Conservation (phyloP, 192 early-diverging fungal species). For the Allomyces arbusculus region DNA sequence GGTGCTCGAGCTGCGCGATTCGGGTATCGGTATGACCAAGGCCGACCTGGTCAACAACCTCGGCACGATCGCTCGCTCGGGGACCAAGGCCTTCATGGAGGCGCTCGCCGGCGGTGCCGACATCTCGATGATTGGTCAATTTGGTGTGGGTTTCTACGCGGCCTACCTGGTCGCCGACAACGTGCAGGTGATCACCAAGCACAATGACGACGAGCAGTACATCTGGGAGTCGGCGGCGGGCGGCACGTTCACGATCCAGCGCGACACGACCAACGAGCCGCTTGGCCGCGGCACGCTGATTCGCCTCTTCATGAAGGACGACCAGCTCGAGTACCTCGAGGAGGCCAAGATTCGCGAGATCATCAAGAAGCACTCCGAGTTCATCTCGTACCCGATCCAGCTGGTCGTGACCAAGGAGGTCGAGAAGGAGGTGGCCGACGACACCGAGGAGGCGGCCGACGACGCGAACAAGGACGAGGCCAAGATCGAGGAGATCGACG, state of each 20-base stretch:
- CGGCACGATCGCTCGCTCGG: conserved; percentile 99
- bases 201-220: conserved; percentile 94
- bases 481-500: conserved; percentile 63
- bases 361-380: conserved; percentile 99
- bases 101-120: conserved; percentile 82
- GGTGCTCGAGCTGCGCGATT: conserved; percentile 69
- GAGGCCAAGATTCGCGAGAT: conserved; percentile 98
- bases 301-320: conserved; percentile 95
- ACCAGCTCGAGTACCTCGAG: conserved; percentile 93
- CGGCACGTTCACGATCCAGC: conserved; percentile 78
- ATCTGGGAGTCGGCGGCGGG: conserved; percentile 84
- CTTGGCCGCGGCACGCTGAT: conserved; percentile 92
- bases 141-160: conserved; percentile 99
- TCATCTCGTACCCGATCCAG: conserved; percentile 97
- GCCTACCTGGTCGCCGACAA: conserved; percentile 97
- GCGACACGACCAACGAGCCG: conserved; percentile 70
- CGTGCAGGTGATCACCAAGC: conserved; percentile 87
- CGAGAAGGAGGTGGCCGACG: conserved; percentile 92
- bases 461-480: conserved; percentile 36
- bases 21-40: conserved; percentile 88
- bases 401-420: conserved; percentile 91
- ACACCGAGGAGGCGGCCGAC: conserved; percentile 55
- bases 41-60: conserved; percentile 90
- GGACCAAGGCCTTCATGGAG: conserved; percentile 99
- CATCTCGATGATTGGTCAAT: conserved; percentile 99